A percentile compares a stretch with the other conserved stretches of the same genome.
Evolutionary conservation across 1,284 basidiomycete species (phyloP).

Genomic region (Rhodotorula sp.): DNA sequence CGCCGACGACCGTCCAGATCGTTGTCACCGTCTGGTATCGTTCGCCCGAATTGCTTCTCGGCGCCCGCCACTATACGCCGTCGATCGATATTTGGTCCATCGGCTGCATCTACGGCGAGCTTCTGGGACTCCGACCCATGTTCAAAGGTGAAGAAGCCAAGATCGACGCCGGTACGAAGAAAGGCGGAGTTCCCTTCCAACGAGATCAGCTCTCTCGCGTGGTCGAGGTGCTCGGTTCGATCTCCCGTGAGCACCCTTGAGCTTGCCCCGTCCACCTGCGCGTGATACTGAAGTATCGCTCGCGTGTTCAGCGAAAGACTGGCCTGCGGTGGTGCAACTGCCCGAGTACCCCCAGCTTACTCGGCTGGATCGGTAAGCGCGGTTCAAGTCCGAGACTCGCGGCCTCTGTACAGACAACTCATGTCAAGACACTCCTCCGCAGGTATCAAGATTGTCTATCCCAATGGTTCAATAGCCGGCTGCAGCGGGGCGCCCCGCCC

Average conservation of each 20-base stretch:
- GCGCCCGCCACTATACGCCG: slow-evolving; percentile 94
- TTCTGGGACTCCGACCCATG: slow-evolving; percentile 88
- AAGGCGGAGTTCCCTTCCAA: slow-evolving; percentile 74
- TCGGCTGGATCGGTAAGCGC: slow-evolving; percentile 54
- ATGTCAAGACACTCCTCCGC: slow-evolving; percentile 24
- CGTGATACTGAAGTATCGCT: neutral
- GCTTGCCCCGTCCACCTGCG: too few relatives aligned
- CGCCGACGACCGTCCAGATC: slow-evolving; percentile 49
- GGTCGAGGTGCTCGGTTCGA: slow-evolving; percentile 89
- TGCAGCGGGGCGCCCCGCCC: slow-evolving; percentile 24
- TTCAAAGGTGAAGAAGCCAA: slow-evolving; percentile 99
- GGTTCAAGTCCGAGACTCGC: too few relatives aligned
- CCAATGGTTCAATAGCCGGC: slow-evolving; percentile 70
- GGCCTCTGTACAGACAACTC: neutral
- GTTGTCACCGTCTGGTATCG: slow-evolving; percentile 99
- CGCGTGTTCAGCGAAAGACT: slow-evolving; percentile 67
- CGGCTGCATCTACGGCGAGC: slow-evolving; percentile 94
- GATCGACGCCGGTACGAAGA: slow-evolving; percentile 67
- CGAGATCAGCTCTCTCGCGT: slow-evolving; percentile 92
- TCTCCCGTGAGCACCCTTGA: slow-evolving; percentile 64
- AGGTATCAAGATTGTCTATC: slow-evolving; percentile 67
- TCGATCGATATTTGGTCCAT: slow-evolving; percentile 95
- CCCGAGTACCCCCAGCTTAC: slow-evolving; percentile 84
- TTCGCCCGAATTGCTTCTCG: slow-evolving; percentile 89
- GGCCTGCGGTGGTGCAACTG: slow-evolving; percentile 83